Evolutionary conservation across 2,329 filamentous ascomycete genomes (phyloP).

Genomic region (Stagonosporopsis rhizophila): DNA sequence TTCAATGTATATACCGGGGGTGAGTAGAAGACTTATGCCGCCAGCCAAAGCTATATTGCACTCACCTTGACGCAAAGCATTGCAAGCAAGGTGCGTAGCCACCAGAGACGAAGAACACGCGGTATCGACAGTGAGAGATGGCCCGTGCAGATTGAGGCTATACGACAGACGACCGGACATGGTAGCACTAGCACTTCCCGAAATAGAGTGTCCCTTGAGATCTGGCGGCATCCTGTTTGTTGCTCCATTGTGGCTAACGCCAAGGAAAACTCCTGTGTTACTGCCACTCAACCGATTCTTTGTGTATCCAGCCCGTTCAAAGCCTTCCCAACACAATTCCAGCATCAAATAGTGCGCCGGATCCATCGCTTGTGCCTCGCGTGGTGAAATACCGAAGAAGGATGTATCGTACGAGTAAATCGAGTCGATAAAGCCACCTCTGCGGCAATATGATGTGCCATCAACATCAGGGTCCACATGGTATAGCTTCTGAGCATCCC

Average conservation of each 20-base stretch:
- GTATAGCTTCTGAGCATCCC: constrained; percentile 50
- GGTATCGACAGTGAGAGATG: constrained; percentile 42
- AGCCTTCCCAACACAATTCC: constrained; percentile 47
- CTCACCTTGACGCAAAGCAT: constrained; percentile 35
- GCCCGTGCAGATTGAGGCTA: constrained; percentile 42
- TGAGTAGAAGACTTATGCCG: constrained; percentile 31
- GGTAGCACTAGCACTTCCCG: constrained; percentile 32
- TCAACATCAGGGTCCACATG: constrained; percentile 47
- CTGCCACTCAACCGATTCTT: constrained; percentile 38
- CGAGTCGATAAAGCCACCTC: constrained; percentile 35
- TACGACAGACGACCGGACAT: constrained; percentile 38
- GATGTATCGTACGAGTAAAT: constrained; percentile 36
- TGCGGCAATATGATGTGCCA: no score
- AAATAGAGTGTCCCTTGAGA: constrained; percentile 20
- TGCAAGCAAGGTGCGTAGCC: constrained; percentile 39
- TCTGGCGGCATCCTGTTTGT: not conserved
- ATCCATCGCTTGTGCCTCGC: constrained; percentile 40
- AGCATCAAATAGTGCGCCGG: constrained; percentile 45
- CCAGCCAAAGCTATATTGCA: constrained; percentile 36
- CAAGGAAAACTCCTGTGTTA: constrained; percentile 37
- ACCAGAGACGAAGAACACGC: constrained; percentile 42
- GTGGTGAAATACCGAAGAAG: constrained; percentile 40
- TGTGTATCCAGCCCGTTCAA: constrained; percentile 50
- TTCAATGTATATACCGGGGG: constrained; percentile 22
- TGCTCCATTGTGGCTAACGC: no score